Base-by-base conservation (phyloP, 805 yeast genomes). In the Lipomyces yamadae region DNA sequence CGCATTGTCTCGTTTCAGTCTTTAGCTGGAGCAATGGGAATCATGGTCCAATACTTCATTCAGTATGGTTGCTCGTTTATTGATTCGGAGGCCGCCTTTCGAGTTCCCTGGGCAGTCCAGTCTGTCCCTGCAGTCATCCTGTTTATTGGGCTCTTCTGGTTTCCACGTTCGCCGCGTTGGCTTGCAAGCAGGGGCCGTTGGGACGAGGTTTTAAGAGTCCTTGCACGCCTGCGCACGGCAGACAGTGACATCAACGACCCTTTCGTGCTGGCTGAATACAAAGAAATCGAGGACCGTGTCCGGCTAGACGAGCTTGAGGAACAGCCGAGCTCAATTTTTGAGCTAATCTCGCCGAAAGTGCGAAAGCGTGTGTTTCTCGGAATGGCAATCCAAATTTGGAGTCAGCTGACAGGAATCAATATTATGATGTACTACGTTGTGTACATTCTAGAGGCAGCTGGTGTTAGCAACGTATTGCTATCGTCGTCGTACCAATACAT, bases 331-430 rank as follows among this genome's bases (percentile, higher is more conserved):
- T 18, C 57, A 7, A 53, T n/a, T 30, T 24, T 7, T 24, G 63
- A 52, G 3, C 59, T 60, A 7, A 32, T 60, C 63, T 35, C 42
- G 24, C 45, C 35, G 24, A 29, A 34, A 29, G 11, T 60, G 37
- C 50, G 39, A 11, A 30, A 10, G 50, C 63, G 63, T 2, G 33
- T 24, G 3, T 65, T 85, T 32, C 86, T 93, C n/a, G 96, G 96
- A 62, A 83, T 86, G 65, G 78, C 82, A 2, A 72, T 89, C 35
- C 96, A 91, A 78, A 88, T 90, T 18, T 81, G 91, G 75, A 97
- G 93, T 78, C 98, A 93, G 79, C 86, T 91, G 74, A 86, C 96
- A 7, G 98, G 98, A 63, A 85, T 85, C 70, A 86, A 86, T 72
- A 80, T 85, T 62, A 83, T 86, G 45, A 81, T 86, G 0, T 86